Evolutionary conservation across 1,284 basidiomycete species (phyloP), one percentile per base, ranked within the genome.

Genomic region (Schizopora paradoxa): DNA sequence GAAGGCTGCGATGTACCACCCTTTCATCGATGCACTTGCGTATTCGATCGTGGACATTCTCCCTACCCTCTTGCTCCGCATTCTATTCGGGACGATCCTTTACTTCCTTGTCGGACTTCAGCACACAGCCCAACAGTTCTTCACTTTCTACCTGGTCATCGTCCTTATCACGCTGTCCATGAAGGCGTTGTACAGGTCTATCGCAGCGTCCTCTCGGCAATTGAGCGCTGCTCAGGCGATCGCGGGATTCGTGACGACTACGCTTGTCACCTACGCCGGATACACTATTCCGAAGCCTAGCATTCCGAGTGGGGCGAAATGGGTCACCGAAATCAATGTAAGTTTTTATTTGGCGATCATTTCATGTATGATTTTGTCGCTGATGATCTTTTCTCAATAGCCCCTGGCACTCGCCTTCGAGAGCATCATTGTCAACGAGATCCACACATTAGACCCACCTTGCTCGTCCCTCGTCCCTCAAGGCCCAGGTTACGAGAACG

Each of bases 281-380:
- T 77, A 74, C 52, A 62, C 68, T 6, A 66, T 75, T 41, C 74
- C 71, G 0, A 60, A 73, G 56, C 70, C 75, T 0, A 69, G 66
- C 21, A 83, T 85, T 77, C 76, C 80, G 13, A 76, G 74, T 7
- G 79, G 76, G 2, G 61, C 86, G 45, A 66, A 68, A 16, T 86
- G 83, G 82, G 74, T 84, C 29, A 73, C 73, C 2, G 81, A 72
- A 39, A 69, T 82, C 25, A 80, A 82, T 48, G 78, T 74, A 51
- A 41, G 76, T 66, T 13, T 63, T 1, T 58, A 59, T 2, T n/a
- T n/a, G n/a, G 14, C 22, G 22, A 14, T 26, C 34, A n/a, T 40
- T 53, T 6, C 33, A 50, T 6, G 47, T 45, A 53, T 61, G 35
- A 56, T 47, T 60, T 31, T 23, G 40, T 52, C 7, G 52, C 10